Evolutionary conservation across 108 stramenopile species (phyloP).

Genomic region (Skeletonema potamos): DNA sequence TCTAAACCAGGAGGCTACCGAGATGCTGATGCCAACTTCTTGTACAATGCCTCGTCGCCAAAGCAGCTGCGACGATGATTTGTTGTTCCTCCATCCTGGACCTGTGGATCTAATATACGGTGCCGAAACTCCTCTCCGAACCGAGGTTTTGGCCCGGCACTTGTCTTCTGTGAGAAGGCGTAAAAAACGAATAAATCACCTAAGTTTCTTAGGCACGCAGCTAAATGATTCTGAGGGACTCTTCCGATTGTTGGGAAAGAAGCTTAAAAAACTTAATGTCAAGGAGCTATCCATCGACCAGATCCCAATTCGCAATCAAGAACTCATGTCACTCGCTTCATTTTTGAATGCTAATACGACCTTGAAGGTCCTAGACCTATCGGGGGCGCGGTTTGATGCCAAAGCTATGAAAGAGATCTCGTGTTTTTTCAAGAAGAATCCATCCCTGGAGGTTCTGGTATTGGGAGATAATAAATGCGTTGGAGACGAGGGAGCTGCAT

Average conservation of each 20-base stretch:
- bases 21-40: not conserved
- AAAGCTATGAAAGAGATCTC: not conserved
- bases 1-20: too few species aligned
- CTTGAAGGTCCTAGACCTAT: conserved; percentile 13
- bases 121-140: conserved; percentile 17
- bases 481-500: conserved; percentile 13
- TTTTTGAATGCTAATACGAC: conserved; percentile 12
- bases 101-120: conserved; percentile 29
- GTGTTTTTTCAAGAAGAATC: conserved; percentile 10
- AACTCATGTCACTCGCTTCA: conserved; percentile 7
- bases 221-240: not conserved
- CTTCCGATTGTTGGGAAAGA: conserved; percentile 17
- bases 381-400: conserved; percentile 13
- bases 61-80: too few species aligned
- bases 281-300: conserved; percentile 18
- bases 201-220: conserved; percentile 15
- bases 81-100: not conserved
- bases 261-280: conserved; percentile 9
- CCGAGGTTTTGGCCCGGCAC: conserved; percentile 7
- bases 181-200: conserved; percentile 1
- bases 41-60: too few species aligned
- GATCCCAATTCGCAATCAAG: conserved; percentile 14
- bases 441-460: conserved; percentile 15
- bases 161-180: conserved; percentile 7
- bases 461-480: conserved; percentile 25